Evolutionary conservation across 179 eudicot species (phyloP), one percentile per base, ranked within the genome.

Genomic region (Gypsophila paniculata): DNA sequence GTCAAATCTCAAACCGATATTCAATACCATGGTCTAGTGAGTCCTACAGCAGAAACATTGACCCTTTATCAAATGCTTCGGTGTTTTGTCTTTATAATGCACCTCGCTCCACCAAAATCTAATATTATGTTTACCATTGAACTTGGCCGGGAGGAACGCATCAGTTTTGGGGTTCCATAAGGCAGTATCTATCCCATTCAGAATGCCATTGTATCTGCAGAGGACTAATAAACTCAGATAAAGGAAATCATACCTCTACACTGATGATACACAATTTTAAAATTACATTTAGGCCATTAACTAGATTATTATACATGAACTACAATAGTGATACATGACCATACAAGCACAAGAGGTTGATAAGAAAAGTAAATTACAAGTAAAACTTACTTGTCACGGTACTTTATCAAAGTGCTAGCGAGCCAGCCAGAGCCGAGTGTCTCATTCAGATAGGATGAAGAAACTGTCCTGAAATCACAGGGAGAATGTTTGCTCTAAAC

Each of bases 371-470:
- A 1, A 29, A 1, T 29, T 4, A 29, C 34, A 29, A 29, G 34
- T 46, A 51, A 49, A 72, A 68, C 89, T 82, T 84, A 91, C 97
- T 91, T 90, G 29, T 91, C 89, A 70, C 86, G 87, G 71, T 84
- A 81, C 68, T 76, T 82, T 66, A 88, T 83, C 72, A 91, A 79
- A 57, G 83, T 88, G 67, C 90, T 80, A 48, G 96, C 73, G 77
- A 91, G 93, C 97, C 97, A 91, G 68, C 97, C 96, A 52, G 93
- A 88, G 82, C 85, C 72, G 29, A 91, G 90, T 60, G 96, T 91
- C 83, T 91, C 96, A 79, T 77, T 85, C 71, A 90, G 82, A 78
- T 91, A 91, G 46, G 96, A 79, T 18, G 93, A 92, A 74, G 97
- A 91, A 73, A 90, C 97, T 80, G 96, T 91, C 71, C 97, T 91